phyloP scores from a whole-genome alignment of 208 protist species.

The Porcisia hertigi region DNA sequence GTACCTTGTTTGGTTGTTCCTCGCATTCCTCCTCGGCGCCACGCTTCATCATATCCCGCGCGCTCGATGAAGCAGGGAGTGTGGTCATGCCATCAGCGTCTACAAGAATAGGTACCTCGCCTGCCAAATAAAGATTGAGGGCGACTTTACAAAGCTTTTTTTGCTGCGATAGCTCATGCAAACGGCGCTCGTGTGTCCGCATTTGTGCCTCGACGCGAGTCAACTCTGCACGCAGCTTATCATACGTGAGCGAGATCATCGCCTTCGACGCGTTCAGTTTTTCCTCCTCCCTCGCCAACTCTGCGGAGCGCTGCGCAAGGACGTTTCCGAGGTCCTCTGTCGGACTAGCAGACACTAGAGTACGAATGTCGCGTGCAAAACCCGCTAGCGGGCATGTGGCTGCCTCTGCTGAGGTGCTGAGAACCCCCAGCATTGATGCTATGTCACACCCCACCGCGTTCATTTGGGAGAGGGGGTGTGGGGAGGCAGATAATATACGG shows the following conservation, averaged over 20 bases:
- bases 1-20: constrained; percentile 34
- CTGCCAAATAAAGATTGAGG: constrained; percentile 71
- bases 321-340: constrained; percentile 50
- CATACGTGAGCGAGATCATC: constrained; percentile 56
- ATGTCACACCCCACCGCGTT: constrained; percentile 50
- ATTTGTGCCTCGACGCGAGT: constrained; percentile 82
- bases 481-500: not conserved
- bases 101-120: constrained; percentile 52
- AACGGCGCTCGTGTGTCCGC: constrained; percentile 52
- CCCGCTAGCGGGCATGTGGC: constrained; percentile 55
- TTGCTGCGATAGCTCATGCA: constrained; percentile 63
- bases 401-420: constrained; percentile 55
- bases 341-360: constrained; percentile 18
- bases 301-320: constrained; percentile 58
- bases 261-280: constrained; percentile 49
- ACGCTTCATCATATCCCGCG: constrained; percentile 29
- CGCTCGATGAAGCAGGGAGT: constrained; percentile 8
- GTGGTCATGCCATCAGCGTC: constrained; percentile 24
- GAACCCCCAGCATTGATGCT: constrained; percentile 57
- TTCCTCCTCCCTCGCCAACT: constrained; percentile 74
- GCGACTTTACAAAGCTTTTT: constrained; percentile 77
- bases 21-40: constrained; percentile 39
- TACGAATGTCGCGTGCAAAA: constrained; percentile 61
- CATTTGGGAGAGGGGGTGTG: not conserved
- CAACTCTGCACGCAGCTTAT: constrained; percentile 82